Conservation (phyloP, 176 grass and related monocot species). For the Ampelocalamus luodianensis region DNA sequence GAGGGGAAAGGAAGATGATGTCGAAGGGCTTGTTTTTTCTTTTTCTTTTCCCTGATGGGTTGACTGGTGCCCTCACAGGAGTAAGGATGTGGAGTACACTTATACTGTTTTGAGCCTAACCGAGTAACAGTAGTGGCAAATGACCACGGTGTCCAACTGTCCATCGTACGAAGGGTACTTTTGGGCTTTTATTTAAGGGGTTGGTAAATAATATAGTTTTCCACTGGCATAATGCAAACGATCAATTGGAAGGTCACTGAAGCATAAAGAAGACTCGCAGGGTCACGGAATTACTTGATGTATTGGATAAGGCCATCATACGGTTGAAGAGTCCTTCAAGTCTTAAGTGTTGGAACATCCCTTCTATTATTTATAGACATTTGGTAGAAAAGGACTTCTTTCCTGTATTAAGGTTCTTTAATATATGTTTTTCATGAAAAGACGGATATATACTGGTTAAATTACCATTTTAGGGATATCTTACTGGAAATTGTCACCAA, state of each 20-base stretch:
- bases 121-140: not conserved
- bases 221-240: not conserved
- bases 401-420: too few relatives aligned
- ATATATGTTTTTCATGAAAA: too few relatives aligned
- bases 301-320: too few relatives aligned
- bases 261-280: too few relatives aligned
- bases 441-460: too few relatives aligned
- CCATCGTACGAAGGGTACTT: conserved; percentile 35
- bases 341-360: too few relatives aligned
- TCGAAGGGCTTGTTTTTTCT: not conserved
- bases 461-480: too few relatives aligned
- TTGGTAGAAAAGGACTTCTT: too few relatives aligned
- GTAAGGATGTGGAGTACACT: not conserved
- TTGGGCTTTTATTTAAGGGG: not conserved
- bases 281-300: too few relatives aligned
- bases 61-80: conserved; percentile 24
- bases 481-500: not conserved
- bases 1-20: not conserved
- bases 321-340: too few relatives aligned
- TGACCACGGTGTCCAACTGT: conserved; percentile 4
- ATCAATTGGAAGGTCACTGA: conserved; percentile 5
- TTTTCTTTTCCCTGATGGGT: not conserved
- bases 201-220: not conserved
- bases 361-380: too few relatives aligned
- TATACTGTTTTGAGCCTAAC: not conserved